A percentile compares a stretch with the other conserved stretches of the same genome.
Evolutionary conservation across 2,329 filamentous ascomycete species (phyloP).

Genomic region (Beauveria sp.): DNA sequence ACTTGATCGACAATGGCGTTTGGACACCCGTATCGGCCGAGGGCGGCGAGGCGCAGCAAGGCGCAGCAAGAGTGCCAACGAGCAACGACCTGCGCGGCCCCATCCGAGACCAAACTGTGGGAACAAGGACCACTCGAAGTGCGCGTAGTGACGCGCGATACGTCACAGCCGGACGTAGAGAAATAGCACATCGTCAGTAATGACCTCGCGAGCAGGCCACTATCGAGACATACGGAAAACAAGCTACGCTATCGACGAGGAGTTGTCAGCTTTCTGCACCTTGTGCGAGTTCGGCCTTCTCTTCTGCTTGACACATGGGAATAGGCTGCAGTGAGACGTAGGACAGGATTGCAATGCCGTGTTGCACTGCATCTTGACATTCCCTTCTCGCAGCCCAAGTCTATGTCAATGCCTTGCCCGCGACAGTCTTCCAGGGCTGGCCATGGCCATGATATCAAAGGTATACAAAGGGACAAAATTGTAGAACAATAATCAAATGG

Average conservation of each 20-base stretch:
- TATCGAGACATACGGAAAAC: not conserved
- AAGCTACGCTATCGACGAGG: not conserved
- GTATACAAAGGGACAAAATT: not conserved
- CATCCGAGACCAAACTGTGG: not conserved
- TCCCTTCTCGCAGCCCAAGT: not conserved
- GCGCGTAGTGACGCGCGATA: not conserved
- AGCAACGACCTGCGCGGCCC: not conserved
- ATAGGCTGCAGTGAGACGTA: not conserved
- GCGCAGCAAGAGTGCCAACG: not conserved
- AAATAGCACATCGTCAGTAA: not conserved
- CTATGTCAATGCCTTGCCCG: not conserved
- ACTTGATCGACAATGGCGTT: conserved; percentile 21
- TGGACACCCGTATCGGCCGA: not conserved
- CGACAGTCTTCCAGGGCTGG: not conserved
- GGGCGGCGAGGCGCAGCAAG: not conserved
- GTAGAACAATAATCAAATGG: not conserved
- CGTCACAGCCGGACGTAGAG: not conserved
- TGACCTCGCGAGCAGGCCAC: not conserved
- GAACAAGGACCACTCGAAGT: not conserved
- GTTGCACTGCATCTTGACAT: not conserved
- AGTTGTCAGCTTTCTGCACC: not conserved
- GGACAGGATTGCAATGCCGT: not conserved
- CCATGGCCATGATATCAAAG: not conserved
- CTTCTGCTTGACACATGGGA: not conserved
- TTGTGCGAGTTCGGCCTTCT: not conserved